These are phyloP conservation scores for Ceratocystis smalleyi DNA, from an alignment of 2,329 filamentous ascomycete genomes.

Conservation along the genomic window DNA sequence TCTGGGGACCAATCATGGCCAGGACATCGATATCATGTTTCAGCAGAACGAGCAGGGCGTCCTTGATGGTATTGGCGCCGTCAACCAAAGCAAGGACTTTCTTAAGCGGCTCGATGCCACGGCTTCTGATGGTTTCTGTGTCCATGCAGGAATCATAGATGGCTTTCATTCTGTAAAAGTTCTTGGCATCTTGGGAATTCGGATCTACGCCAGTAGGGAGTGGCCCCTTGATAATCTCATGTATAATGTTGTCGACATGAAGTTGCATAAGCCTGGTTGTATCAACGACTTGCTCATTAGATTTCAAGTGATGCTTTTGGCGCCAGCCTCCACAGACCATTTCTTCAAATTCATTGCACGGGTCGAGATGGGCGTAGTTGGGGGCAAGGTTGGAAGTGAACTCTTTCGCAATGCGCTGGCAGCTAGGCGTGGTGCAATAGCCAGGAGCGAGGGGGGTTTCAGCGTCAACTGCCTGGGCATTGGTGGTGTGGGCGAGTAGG, in stretches of 20 bases:
- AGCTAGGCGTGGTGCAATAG: slow-evolving; percentile 21
- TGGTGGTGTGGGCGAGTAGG: not conserved
- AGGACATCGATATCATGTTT: slow-evolving; percentile 31
- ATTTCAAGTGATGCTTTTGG: slow-evolving; percentile 45
- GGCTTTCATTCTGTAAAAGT: slow-evolving; percentile 50
- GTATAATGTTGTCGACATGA: slow-evolving; percentile 40
- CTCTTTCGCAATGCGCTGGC: slow-evolving; percentile 23
- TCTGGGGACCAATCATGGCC: slow-evolving; percentile 24
- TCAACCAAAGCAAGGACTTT: slow-evolving; percentile 38
- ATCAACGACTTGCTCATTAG: slow-evolving; percentile 46
- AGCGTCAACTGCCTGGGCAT: not conserved
- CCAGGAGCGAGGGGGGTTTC: not conserved
- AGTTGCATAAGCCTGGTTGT: slow-evolving; percentile 47
- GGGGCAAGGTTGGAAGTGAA: slow-evolving; percentile 22
- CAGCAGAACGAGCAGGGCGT: slow-evolving; percentile 33
- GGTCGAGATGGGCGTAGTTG: slow-evolving; percentile 46
- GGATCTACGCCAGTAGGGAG: slow-evolving; percentile 28
- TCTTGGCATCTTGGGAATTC: slow-evolving; percentile 37
- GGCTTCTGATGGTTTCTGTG: slow-evolving; percentile 37
- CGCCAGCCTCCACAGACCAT: slow-evolving; percentile 54
- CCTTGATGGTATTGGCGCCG: slow-evolving; percentile 22
- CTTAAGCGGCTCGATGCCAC: slow-evolving; percentile 41
- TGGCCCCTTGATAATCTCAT: slow-evolving; percentile 46
- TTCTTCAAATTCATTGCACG: slow-evolving; percentile 54
- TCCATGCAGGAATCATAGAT: slow-evolving; percentile 53